Evolutionary conservation across 345 rosid species (phyloP), one percentile per base, ranked within the genome.

Genomic region (Aquilaria yunnanensis): DNA sequence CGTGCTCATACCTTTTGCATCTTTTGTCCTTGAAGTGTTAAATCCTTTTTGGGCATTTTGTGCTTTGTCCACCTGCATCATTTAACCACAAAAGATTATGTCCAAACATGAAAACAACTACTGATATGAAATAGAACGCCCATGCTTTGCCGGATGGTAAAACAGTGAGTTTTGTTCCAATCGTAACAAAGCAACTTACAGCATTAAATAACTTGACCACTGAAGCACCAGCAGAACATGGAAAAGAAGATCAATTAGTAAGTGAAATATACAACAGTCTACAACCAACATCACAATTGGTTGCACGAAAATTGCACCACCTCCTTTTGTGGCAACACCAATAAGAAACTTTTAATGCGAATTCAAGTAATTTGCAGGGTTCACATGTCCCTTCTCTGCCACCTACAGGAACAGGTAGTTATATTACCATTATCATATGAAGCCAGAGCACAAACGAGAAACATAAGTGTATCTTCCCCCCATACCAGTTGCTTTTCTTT

Each of bases 171-270:
- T 23, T 54, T 14, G 23, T 10, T 16, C 12, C 45, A 29, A 13
- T 43, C 32, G 47, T 57, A 43, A 41, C 46, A 67, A 73, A 72
- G 49, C 45, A 59, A 82, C 99, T 85, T 86, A 86, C 97, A 64
- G 97, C 99, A 72, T 90, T 88, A 60, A 94, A 94, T 63, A 94
- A 67, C 78, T 90, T 94, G 75, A 94, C 99, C 84, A 88, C 97
- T 86, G 86, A 67, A 70, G 66, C 50, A 8, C 70, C 72, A 66
- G 72, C 46, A 62, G 51, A 57, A 52, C 70, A n/a, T 23, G 53
- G 9, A 59, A 59, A 73, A 5, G 9, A 46, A 65, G 60, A 47
- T 6, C 53, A 55, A 78, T 80, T 70, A 85, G 78, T 37, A 71
- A 67, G 62, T 13, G 11, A 51, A 54, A 63, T 53, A 54, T 2